Evolutionary conservation across 2,329 filamentous ascomycete species (phyloP), one percentile per base, ranked within the genome.

Genomic region (Epicoccum sorghinum): DNA sequence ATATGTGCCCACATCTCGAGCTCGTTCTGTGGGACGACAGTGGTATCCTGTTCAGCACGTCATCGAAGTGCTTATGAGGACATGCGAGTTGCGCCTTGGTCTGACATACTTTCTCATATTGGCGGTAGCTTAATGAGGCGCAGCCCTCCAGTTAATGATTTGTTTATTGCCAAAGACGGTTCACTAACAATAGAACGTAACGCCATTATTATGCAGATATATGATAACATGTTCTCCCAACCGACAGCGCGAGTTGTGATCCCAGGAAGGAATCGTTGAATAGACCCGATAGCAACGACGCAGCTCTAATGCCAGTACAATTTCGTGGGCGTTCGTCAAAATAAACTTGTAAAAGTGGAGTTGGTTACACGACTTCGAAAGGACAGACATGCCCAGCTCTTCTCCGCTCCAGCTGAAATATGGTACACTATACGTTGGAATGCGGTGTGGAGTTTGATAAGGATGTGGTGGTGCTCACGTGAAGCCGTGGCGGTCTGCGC

Each of bases 261-360:
- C 32, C 22, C 18, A 18, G 9, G 14, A 13, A 13, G 18, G 13
- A 12, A 12, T 13, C 18, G 35, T 32, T 29, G n/a, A 12, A 23
- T 12, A 37, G 25, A 24, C 18, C 29, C 30, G 7, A 13, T 38
- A n/a, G 18, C 42, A 40, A 14, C 40, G 22, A 50, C 25, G 42
- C 46, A 55, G 47, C 36, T 55, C 52, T 50, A 41, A 42, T 55
- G 46, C 52, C 52, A 55, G 30, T 8, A 50, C 52, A 55, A 55
- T 55, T 50, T 55, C 52, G 52, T 46, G 38, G 46, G 52, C 52
- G 51, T 55, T 55, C 52, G 52, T 55, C 14, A 55, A 30, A 55
- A 42, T 50, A 50, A 55, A 46, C 24, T 18, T 32, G 41, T 42
- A 50, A 42, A n/a, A 18, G 29, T 46, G 6, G 27, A 12, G 29